Conservation (phyloP, 495 filamentous ascomycete genomes). For the Penicillium cosmopolitanum region DNA sequence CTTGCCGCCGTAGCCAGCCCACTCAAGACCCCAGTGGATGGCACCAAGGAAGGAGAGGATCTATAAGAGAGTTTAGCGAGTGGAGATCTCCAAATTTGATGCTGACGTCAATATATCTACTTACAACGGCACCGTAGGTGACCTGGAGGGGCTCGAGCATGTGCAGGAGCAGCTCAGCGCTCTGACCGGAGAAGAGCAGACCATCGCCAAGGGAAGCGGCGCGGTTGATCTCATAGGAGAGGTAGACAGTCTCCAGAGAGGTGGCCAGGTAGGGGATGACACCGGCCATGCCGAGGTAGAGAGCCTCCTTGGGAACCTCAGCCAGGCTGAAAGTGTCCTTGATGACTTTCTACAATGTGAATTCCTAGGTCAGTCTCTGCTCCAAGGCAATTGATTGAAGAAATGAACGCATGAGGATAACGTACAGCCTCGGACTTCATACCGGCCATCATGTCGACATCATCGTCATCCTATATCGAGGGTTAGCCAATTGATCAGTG, state of each 20-base stretch:
- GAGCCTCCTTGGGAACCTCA: constrained; percentile 78
- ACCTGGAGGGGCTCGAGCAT: constrained; percentile 89
- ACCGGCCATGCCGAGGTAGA: constrained; percentile 83
- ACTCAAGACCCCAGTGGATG: constrained; percentile 92
- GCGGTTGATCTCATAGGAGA: constrained; percentile 79
- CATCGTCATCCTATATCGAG: constrained; percentile 40
- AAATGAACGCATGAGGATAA: constrained; percentile 13
- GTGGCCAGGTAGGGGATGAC: constrained; percentile 90
- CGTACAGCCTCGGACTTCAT: constrained; percentile 77
- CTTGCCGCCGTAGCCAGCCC: constrained; percentile 72
- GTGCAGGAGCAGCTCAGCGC: constrained; percentile 73
- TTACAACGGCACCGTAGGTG: constrained; percentile 88
- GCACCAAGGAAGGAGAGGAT: constrained; percentile 96
- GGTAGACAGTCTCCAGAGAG: constrained; percentile 82
- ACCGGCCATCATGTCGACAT: constrained; percentile 67
- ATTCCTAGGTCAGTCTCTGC: constrained; percentile 15
- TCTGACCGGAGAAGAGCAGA: constrained; percentile 68
- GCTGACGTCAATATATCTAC: constrained; percentile 32
- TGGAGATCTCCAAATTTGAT: not conserved
- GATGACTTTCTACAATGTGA: constrained; percentile 65
- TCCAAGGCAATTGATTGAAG: not conserved
- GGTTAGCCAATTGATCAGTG: constrained; percentile 34
- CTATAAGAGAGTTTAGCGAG: constrained; percentile 39
- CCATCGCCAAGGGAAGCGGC: constrained; percentile 61
- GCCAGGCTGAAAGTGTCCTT: constrained; percentile 83